phyloP scores from a whole-genome alignment of 129 eudicot species.

The Flaveria trinervia region DNA sequence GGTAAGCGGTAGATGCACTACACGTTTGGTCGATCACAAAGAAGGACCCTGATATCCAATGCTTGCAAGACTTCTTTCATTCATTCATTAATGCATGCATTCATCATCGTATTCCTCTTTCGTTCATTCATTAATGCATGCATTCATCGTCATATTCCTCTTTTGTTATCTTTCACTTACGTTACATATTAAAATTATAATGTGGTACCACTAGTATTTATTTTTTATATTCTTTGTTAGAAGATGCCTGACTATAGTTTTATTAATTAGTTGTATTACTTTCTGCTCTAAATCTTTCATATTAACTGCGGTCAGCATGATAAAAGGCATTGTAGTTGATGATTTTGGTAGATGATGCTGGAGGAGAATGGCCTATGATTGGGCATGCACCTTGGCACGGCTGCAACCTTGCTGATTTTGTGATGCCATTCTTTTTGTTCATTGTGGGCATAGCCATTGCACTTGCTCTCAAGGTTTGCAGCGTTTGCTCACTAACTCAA shows the following conservation, averaged over 20 bases:
- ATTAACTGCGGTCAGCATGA: not conserved
- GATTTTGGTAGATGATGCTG: conserved; percentile 95
- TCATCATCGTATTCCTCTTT: too few species aligned
- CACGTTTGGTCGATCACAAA: too few species aligned
- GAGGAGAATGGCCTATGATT: conserved; percentile 78
- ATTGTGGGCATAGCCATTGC: conserved; percentile 88
- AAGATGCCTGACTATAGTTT: not conserved
- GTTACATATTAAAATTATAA: not conserved
- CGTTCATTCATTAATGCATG: too few species aligned
- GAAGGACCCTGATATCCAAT: too few species aligned
- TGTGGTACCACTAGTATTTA: not conserved
- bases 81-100: too few species aligned
- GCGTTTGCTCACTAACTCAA: not conserved
- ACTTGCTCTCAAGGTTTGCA: conserved; percentile 84
- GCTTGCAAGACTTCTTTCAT: too few species aligned
- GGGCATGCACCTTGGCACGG: conserved; percentile 92
- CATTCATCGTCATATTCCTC: too few species aligned
- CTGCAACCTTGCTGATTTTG: conserved; percentile 89
- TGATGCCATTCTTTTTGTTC: conserved; percentile 88
- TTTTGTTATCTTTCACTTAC: too few species aligned
- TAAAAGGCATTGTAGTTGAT: conserved; percentile 51
- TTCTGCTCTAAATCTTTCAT: conserved; percentile 4
- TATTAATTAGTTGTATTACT: not conserved
- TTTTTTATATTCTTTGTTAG: not conserved
- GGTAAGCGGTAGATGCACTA: too few species aligned